These are phyloP conservation scores for Cicer yamashitae DNA, from an alignment of 306 rosid genomes.

Conservation along the genomic window DNA sequence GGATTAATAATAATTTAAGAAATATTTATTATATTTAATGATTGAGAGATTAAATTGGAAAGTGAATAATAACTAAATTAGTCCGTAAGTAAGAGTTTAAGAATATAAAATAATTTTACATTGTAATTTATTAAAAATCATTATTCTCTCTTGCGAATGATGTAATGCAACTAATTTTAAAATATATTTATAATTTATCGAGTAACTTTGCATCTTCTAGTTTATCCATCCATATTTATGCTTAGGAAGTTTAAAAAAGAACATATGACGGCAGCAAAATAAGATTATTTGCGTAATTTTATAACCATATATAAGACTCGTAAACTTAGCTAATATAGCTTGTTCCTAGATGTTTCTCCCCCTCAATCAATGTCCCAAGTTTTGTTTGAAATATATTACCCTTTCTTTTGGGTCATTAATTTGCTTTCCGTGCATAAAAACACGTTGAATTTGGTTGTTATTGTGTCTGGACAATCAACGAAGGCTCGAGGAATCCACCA, in stretches of 20 bases:
- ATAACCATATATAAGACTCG: not conserved
- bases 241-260: not conserved
- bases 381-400: conserved; percentile 11
- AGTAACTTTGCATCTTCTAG: too few relatives aligned
- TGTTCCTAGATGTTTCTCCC: conserved; percentile 38
- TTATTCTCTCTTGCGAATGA: too few relatives aligned
- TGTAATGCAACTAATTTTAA: too few relatives aligned
- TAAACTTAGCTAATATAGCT: not conserved
- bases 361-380: conserved; percentile 12
- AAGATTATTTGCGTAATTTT: conserved; percentile 3
- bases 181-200: too few relatives aligned
- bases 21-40: too few relatives aligned
- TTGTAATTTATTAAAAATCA: too few relatives aligned
- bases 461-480: conserved; percentile 13
- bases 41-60: too few relatives aligned
- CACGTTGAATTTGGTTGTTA: conserved; percentile 1
- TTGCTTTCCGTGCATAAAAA: conserved; percentile 18
- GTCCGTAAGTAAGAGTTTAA: too few relatives aligned
- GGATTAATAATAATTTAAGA: too few relatives aligned
- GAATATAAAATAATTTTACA: too few relatives aligned
- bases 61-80: too few relatives aligned
- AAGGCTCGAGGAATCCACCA: conserved; percentile 40
- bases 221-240: too few relatives aligned
- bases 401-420: not conserved
- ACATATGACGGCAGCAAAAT: not conserved